Evolutionary conservation across 495 filamentous ascomycete species (phyloP).

Genomic region (Xylaria scruposa): DNA sequence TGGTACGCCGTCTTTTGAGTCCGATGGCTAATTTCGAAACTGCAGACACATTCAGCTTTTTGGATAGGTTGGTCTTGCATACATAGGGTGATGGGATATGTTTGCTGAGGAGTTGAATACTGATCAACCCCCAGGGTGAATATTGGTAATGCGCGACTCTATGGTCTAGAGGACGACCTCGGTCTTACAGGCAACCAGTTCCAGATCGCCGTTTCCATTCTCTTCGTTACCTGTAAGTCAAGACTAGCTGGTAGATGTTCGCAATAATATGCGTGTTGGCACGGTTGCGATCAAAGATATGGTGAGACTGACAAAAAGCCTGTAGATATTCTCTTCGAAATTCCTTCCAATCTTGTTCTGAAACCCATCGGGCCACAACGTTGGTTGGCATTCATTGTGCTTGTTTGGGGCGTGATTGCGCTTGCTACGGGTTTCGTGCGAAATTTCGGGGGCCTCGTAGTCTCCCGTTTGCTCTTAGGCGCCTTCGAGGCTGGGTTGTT

Average conservation of each 20-base stretch:
- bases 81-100: neutral
- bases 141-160: constrained; percentile 78
- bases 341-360: constrained; percentile 69
- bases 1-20: neutral
- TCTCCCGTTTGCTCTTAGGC: constrained; percentile 67
- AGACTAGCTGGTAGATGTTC: neutral
- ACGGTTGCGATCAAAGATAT: neutral
- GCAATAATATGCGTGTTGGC: neutral
- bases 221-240: constrained; percentile 72
- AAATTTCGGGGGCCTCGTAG: constrained; percentile 57
- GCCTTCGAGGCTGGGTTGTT: constrained; percentile 73
- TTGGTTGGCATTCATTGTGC: constrained; percentile 69
- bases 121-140: constrained; percentile 59
- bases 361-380: constrained; percentile 70
- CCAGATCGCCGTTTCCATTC: constrained; percentile 71
- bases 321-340: constrained; percentile 60
- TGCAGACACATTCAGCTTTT: constrained; percentile 49
- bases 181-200: constrained; percentile 67
- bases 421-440: constrained; percentile 70
- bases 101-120: neutral
- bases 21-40: constrained; percentile 16
- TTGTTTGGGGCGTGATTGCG: constrained; percentile 74
- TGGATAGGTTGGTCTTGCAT: constrained; percentile 41
- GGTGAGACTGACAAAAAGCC: neutral
- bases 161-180: constrained; percentile 71